These are phyloP conservation scores for Lachnellula occidentalis DNA, from an alignment of 2,329 filamentous ascomycete genomes.

Conservation along the genomic window DNA sequence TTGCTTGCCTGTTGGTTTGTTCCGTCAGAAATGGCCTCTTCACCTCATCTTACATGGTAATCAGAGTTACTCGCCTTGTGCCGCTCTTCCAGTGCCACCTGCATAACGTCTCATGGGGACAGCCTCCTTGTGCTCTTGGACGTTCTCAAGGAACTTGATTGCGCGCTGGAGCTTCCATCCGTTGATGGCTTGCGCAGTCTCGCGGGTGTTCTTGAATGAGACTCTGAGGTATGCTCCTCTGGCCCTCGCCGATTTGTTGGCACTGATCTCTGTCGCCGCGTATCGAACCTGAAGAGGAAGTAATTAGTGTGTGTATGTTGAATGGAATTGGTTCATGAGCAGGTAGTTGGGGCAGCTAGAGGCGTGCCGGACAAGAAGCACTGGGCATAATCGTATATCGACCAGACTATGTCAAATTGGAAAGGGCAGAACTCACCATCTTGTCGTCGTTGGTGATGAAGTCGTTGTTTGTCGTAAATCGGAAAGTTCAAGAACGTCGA, in stretches of 20 bases:
- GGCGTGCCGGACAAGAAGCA: not conserved
- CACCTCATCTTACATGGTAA: not conserved
- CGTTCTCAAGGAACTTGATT: constrained; percentile 95
- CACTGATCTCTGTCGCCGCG: constrained; percentile 82
- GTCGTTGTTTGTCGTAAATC: not conserved
- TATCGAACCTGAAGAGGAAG: constrained; percentile 62
- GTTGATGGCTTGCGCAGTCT: constrained; percentile 99
- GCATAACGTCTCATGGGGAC: constrained; percentile 98
- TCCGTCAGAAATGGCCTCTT: constrained; percentile 21
- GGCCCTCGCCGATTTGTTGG: constrained; percentile 92
- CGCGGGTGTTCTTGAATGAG: constrained; percentile 99
- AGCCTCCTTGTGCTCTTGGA: constrained; percentile 93
- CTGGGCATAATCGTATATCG: too few relatives aligned
- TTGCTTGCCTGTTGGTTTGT: constrained; percentile 72
- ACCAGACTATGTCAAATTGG: too few relatives aligned
- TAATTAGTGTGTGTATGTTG: not conserved
- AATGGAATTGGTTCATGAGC: too few relatives aligned
- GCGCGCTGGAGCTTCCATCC: constrained; percentile 96
- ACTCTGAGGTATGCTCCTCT: constrained; percentile 98
- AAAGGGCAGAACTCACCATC: constrained; percentile 7
- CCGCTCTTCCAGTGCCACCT: constrained; percentile 88
- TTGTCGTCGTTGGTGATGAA: constrained; percentile 4
- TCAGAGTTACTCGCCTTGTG: constrained; percentile 74
- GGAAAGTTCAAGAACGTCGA: too few relatives aligned
- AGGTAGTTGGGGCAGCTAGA: not conserved